A percentile compares a stretch with the other conserved stretches of the same genome.
These are phyloP conservation scores for Colletotrichum agaves DNA, from an alignment of 2,329 filamentous ascomycete species.

Conservation along the genomic window DNA sequence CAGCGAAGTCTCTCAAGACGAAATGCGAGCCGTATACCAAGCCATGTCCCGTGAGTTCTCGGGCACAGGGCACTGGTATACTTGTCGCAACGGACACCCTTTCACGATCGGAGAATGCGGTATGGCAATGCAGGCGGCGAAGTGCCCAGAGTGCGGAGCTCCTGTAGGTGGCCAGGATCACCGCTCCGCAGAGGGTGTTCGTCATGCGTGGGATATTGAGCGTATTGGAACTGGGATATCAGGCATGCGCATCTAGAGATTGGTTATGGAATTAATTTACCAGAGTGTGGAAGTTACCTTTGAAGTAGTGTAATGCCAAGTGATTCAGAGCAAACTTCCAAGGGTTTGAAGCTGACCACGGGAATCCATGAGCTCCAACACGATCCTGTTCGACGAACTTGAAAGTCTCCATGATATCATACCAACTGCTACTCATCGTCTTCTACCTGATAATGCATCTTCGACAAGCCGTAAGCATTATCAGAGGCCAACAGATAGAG, in stretches of 20 bases:
- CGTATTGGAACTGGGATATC: conserved; percentile 32
- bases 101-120: conserved; percentile 76
- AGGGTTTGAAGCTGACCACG: too few relatives aligned
- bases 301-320: too few relatives aligned
- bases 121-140: conserved; percentile 69
- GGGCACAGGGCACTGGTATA: conserved; percentile 72
- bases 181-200: conserved; percentile 60
- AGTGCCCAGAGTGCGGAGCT: conserved; percentile 71
- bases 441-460: conserved; percentile 1
- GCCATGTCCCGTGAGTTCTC: conserved; percentile 63
- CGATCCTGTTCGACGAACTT: too few relatives aligned
- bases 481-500: conserved; percentile 43
- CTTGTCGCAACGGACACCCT: conserved; percentile 65
- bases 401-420: too few relatives aligned
- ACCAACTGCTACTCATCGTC: not conserved
- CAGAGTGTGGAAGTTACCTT: too few relatives aligned
- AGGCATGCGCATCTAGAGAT: not conserved
- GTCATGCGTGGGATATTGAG: conserved; percentile 61
- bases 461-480: conserved; percentile 44
- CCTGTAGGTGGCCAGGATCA: conserved; percentile 67
- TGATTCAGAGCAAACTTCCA: too few relatives aligned
- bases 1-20: conserved; percentile 57
- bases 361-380: too few relatives aligned
- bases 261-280: not conserved
- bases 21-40: conserved; percentile 60